Conservation (phyloP, 805 yeast species). For the Helenozyma baotianmanensis region DNA sequence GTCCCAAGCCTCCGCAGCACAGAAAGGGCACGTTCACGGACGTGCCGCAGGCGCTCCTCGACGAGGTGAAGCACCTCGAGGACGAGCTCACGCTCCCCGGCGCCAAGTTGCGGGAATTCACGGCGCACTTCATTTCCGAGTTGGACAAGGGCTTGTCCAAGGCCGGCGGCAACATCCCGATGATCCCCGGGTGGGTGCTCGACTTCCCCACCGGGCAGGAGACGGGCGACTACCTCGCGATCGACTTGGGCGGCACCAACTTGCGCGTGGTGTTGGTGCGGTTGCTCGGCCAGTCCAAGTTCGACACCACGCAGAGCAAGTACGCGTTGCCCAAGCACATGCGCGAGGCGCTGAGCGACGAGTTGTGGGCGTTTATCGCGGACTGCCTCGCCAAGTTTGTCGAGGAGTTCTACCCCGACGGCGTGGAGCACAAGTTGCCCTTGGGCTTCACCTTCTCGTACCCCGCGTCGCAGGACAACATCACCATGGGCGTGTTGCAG, state of each 20-base stretch:
- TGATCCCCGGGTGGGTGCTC: constrained; percentile 97
- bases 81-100: constrained; percentile 56
- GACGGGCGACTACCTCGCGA: constrained; percentile 83
- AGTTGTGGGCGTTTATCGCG: constrained; percentile 84
- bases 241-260: constrained; percentile 97
- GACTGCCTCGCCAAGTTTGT: constrained; percentile 70
- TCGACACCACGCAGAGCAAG: constrained; percentile 83
- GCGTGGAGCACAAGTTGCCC: constrained; percentile 54
- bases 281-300: constrained; percentile 76
- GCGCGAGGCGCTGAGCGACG: constrained; percentile 75
- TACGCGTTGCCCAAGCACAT: constrained; percentile 71
- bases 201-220: constrained; percentile 91
- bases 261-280: constrained; percentile 86
- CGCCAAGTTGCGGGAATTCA: constrained; percentile 58
- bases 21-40: constrained; percentile 62
- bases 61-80: constrained; percentile 57
- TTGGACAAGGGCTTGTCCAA: constrained; percentile 74
- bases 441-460: constrained; percentile 94
- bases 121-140: constrained; percentile 73
- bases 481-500: constrained; percentile 83
- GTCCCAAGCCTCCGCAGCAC: constrained; percentile 78
- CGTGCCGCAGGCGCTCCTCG: constrained; percentile 59
- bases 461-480: constrained; percentile 80
- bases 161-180: constrained; percentile 84
- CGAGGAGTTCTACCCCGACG: constrained; percentile 62